Conservation (phyloP, 2,329 filamentous ascomycete species). For the Phyllachora maydis region DNA sequence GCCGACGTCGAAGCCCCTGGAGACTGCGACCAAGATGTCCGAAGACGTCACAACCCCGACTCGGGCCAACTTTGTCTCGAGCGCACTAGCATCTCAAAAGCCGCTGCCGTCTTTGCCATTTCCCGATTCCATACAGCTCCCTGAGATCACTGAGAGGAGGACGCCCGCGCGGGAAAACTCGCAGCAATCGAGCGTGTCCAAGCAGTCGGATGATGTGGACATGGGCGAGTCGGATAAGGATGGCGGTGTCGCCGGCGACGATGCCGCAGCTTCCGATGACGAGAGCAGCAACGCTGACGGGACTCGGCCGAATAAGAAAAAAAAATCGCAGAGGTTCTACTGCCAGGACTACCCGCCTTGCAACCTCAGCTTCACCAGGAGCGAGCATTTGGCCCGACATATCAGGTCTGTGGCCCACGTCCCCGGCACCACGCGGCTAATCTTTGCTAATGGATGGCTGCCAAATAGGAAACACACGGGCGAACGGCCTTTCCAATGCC, state of each 20-base stretch:
- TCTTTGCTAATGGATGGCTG: slow-evolving; percentile 6
- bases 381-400: slow-evolving; percentile 85
- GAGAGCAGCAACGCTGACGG: slow-evolving; percentile 43
- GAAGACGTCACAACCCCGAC: slow-evolving; percentile 42
- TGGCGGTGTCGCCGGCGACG: slow-evolving; percentile 27
- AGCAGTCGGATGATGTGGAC: slow-evolving; percentile 48
- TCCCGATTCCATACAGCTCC: slow-evolving; percentile 24
- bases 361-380: slow-evolving; percentile 83
- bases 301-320: slow-evolving; percentile 69
- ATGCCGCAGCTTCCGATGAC: slow-evolving; percentile 38
- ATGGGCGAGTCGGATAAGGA: slow-evolving; percentile 62
- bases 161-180: slow-evolving; percentile 32
- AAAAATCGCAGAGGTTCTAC: slow-evolving; percentile 90
- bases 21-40: slow-evolving; percentile 7
- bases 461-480: slow-evolving; percentile 73
- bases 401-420: slow-evolving; percentile 43
- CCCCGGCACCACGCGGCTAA: background rate
- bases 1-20: slow-evolving; percentile 12
- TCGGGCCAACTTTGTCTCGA: slow-evolving; percentile 26
- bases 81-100: slow-evolving; percentile 22
- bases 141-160: slow-evolving; percentile 21
- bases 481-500: slow-evolving; percentile 89
- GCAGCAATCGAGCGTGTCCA: slow-evolving; percentile 37
- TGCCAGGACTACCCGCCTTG: slow-evolving; percentile 92
- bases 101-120: slow-evolving; percentile 32